These are phyloP conservation scores for Aspergillus novofumigatus DNA, from an alignment of 2,329 filamentous ascomycete species.

Conservation along the genomic window DNA sequence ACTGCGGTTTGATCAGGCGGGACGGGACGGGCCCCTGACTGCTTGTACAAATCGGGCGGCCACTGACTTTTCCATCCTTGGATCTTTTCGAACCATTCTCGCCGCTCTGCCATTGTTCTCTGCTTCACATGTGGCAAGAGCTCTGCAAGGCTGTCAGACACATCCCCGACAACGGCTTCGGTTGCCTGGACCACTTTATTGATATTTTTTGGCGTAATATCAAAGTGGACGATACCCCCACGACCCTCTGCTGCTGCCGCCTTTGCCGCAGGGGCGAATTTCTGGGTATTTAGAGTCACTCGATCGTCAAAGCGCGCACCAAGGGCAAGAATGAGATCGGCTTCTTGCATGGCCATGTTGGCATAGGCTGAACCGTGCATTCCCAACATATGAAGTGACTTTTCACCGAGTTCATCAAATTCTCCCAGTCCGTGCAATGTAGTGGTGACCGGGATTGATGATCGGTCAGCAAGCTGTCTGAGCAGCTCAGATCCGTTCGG, in stretches of 20 bases:
- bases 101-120: constrained; percentile 56
- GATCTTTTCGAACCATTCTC: constrained; percentile 88
- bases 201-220: constrained; percentile 99
- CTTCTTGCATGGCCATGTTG: constrained; percentile 97
- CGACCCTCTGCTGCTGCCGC: constrained; percentile 59
- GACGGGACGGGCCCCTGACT: constrained; percentile 62
- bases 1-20: constrained; percentile 89
- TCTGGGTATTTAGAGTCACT: constrained; percentile 74
- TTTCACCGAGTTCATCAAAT: constrained; percentile 88
- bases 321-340: constrained; percentile 91
- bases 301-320: constrained; percentile 95
- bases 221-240: constrained; percentile 94
- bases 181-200: constrained; percentile 98
- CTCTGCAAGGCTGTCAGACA: constrained; percentile 68
- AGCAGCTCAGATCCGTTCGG: constrained; percentile 75
- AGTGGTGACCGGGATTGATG: constrained; percentile 88
- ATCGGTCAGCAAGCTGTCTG: constrained; percentile 81
- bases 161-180: constrained; percentile 91
- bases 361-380: constrained; percentile 98
- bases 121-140: constrained; percentile 66
- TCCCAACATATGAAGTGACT: constrained; percentile 95
- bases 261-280: constrained; percentile 87
- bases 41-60: constrained; percentile 78
- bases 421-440: constrained; percentile 90
- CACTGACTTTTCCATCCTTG: constrained; percentile 86